Evolutionary conservation across 345 rosid species (phyloP).

Genomic region (Populus simonii): DNA sequence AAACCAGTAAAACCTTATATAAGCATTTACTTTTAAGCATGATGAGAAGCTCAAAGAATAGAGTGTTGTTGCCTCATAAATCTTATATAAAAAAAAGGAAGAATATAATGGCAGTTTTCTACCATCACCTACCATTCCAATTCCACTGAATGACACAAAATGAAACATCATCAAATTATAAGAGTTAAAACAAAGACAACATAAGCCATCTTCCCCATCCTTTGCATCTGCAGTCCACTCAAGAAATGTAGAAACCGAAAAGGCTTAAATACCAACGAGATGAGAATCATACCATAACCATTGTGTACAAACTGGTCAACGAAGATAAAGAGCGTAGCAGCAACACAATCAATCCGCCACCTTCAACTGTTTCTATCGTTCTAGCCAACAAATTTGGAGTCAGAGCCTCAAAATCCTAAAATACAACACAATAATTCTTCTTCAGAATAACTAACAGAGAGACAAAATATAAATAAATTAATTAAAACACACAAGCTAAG

Average conservation of each 20-base stretch:
- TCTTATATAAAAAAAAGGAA: neutral
- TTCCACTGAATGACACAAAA: too few relatives aligned
- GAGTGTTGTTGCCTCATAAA: neutral
- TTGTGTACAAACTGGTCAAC: slow-evolving; percentile 81
- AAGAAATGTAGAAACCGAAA: neutral
- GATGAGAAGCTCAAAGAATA: neutral
- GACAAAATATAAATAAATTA: neutral
- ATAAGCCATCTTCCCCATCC: neutral
- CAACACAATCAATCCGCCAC: slow-evolving; percentile 84
- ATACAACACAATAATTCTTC: slow-evolving; percentile 5
- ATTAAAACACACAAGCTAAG: neutral
- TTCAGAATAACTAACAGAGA: neutral
- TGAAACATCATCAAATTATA: neutral
- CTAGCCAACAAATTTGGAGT: slow-evolving; percentile 95
- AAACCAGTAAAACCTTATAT: slow-evolving; percentile 15
- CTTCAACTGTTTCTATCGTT: slow-evolving; percentile 95
- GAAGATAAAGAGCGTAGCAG: slow-evolving; percentile 78
- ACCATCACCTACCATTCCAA: neutral
- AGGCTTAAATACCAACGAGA: neutral
- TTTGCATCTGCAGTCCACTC: neutral
- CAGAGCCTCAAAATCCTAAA: slow-evolving; percentile 93
- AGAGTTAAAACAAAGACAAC: neutral
- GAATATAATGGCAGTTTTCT: neutral
- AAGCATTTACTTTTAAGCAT: neutral
- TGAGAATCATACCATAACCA: slow-evolving; percentile 78